Evolutionary conservation across 768 basidiomycete species (phyloP).

Genomic region (Mycena kentingensis): DNA sequence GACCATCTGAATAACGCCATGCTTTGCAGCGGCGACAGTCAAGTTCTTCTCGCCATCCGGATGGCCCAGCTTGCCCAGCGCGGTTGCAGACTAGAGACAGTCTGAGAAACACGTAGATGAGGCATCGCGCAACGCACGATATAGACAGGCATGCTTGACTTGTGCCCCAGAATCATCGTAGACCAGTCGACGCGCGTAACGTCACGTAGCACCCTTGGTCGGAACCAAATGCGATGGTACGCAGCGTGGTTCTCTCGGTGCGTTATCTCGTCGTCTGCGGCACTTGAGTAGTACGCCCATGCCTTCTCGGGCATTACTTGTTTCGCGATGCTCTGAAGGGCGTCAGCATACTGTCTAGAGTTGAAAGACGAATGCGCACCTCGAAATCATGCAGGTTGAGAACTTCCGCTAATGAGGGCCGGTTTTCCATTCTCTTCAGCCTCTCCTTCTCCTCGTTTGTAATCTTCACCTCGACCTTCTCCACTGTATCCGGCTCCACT

Average conservation of each 20-base stretch:
- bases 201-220: slow-evolving; percentile 82
- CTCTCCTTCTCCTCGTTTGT: slow-evolving; percentile 74
- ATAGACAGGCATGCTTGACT: slow-evolving; percentile 76
- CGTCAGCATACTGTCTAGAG: background rate
- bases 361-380: slow-evolving; percentile 39
- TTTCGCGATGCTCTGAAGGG: slow-evolving; percentile 74
- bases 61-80: slow-evolving; percentile 79
- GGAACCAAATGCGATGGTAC: slow-evolving; percentile 93
- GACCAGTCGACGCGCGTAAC: slow-evolving; percentile 87
- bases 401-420: slow-evolving; percentile 77
- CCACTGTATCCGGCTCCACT: slow-evolving; percentile 69
- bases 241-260: slow-evolving; percentile 87
- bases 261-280: slow-evolving; percentile 94
- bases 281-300: slow-evolving; percentile 98
- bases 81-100: slow-evolving; percentile 66
- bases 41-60: slow-evolving; percentile 79
- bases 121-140: slow-evolving; percentile 50
- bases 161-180: slow-evolving; percentile 77
- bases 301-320: slow-evolving; percentile 81
- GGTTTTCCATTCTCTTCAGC: slow-evolving; percentile 56
- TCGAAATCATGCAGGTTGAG: slow-evolving; percentile 95
- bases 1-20: slow-evolving; percentile 61
- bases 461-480: slow-evolving; percentile 60
- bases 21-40: slow-evolving; percentile 69
- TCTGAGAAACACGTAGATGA: slow-evolving; percentile 8